A percentile compares a stretch with the other conserved stretches of the same genome.
These are phyloP conservation scores for Acacia pycnantha DNA, from an alignment of 331 rosid genomes.

Conservation along the genomic window DNA sequence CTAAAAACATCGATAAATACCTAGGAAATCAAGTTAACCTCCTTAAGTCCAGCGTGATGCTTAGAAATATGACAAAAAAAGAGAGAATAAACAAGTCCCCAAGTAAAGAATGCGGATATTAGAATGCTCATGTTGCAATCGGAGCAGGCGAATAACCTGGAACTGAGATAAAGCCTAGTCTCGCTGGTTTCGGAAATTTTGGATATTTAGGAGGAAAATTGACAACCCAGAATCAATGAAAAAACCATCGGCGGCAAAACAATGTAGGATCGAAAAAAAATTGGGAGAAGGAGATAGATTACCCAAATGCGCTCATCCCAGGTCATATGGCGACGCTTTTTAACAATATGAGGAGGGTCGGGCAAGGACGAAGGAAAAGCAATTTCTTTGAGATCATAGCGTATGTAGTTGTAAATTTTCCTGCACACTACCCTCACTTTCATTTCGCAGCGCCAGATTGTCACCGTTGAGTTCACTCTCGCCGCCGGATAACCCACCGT, in stretches of 20 bases:
- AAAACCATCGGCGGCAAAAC: not conserved
- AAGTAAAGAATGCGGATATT: not conserved
- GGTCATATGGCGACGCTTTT: conserved; percentile 64
- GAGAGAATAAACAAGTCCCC: not conserved
- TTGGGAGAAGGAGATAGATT: not conserved
- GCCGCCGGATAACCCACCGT: not conserved
- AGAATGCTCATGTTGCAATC: not conserved
- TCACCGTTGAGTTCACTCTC: not conserved
- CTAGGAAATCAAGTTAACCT: not conserved
- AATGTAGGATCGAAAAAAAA: not conserved
- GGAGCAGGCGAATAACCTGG: not conserved
- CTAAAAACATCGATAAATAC: conserved; percentile 5
- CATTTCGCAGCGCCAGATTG: conserved; percentile 37
- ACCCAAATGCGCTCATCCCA: conserved; percentile 63
- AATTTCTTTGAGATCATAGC: conserved; percentile 84
- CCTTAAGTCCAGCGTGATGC: not conserved
- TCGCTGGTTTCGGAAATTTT: not conserved
- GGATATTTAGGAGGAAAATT: not conserved
- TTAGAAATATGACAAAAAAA: not conserved
- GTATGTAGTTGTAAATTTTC: conserved; percentile 61
- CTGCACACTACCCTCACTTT: conserved; percentile 66
- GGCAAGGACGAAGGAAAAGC: conserved; percentile 85
- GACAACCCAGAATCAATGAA: not conserved
- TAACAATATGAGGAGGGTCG: conserved; percentile 59
- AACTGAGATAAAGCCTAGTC: not conserved